Conservation (phyloP, 768 basidiomycete genomes). For the Lyophyllum atratum region DNA sequence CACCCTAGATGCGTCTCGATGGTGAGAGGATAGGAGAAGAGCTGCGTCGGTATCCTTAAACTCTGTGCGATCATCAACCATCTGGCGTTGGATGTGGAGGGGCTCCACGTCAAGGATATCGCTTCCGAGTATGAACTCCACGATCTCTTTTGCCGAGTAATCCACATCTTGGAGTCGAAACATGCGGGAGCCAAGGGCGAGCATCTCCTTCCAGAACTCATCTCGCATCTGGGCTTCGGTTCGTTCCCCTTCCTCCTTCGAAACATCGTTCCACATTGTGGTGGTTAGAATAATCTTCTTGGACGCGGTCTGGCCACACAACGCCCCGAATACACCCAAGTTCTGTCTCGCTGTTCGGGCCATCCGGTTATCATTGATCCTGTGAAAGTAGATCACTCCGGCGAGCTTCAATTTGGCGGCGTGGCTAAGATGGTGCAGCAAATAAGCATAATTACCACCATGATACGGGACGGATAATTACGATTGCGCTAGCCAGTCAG, state of each 20-base stretch:
- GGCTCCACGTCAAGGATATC: conserved; percentile 11
- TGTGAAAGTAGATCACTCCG: conserved; percentile 20
- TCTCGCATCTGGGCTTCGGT: conserved; percentile 8
- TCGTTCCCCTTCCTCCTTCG: conserved; percentile 1
- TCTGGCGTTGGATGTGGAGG: conserved; percentile 23
- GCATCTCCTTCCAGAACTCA: conserved; percentile 14
- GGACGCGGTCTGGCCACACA: conserved; percentile 16
- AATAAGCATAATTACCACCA: too few species aligned
- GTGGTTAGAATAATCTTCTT: conserved; percentile 18
- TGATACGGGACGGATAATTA: conserved; percentile 4
- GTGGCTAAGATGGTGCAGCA: conserved; percentile 11
- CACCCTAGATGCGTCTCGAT: too few species aligned
- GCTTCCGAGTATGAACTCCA: conserved; percentile 9
- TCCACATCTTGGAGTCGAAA: background rate
- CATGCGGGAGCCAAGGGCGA: conserved; percentile 6
- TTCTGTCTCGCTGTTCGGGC: conserved; percentile 13
- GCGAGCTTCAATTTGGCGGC: conserved; percentile 16
- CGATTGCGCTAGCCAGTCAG: conserved; percentile 27
- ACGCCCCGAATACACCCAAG: conserved; percentile 15
- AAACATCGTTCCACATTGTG: conserved; percentile 12
- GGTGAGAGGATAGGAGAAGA: conserved; percentile 7
- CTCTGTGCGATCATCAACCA: conserved; percentile 20
- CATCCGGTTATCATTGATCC: conserved; percentile 14
- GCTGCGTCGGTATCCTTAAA: conserved; percentile 26
- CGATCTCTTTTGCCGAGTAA: conserved; percentile 4